Evolutionary conservation across 441 rosid species (phyloP).

Genomic region (Pelargonium australe): DNA sequence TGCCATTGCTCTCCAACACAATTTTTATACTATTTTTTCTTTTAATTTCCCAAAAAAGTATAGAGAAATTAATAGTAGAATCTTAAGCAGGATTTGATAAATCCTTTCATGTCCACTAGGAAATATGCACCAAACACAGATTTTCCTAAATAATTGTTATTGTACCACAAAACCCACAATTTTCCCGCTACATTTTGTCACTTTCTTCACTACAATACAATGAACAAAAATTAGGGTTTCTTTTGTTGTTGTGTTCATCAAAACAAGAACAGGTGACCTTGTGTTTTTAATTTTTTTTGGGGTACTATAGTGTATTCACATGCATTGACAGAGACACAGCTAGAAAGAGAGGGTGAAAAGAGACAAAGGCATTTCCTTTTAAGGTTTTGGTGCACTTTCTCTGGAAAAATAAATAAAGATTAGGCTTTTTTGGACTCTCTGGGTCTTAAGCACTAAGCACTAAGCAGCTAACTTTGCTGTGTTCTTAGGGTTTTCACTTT

Average conservation of each 20-base stretch:
- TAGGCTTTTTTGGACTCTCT: slow-evolving; percentile 19
- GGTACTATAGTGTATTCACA: slow-evolving; percentile 25
- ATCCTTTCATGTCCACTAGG: too few relatives aligned
- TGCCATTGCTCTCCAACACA: too few relatives aligned
- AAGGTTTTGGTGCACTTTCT: slow-evolving; percentile 27
- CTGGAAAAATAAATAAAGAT: slow-evolving; percentile 16
- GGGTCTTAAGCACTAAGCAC: too few relatives aligned
- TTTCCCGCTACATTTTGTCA: slow-evolving; percentile 38
- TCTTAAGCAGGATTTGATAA: too few relatives aligned
- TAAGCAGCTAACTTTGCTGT: slow-evolving; percentile 18
- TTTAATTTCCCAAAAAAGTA: too few relatives aligned
- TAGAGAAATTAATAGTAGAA: too few relatives aligned
- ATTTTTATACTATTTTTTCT: too few relatives aligned
- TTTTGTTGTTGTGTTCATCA: slow-evolving; percentile 14
- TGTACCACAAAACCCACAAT: neutral
- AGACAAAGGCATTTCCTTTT: slow-evolving; percentile 21
- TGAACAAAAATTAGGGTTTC: slow-evolving; percentile 20
- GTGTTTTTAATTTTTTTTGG: neutral
- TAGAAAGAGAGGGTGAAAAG: neutral
- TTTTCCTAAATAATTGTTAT: too few relatives aligned
- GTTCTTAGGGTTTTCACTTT: slow-evolving; percentile 13
- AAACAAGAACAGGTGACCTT: neutral
- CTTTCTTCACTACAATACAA: slow-evolving; percentile 27
- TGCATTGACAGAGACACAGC: slow-evolving; percentile 23
- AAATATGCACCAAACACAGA: too few relatives aligned